Evolutionary conservation across 768 basidiomycete genomes (phyloP).

Genomic region (Rhizopogon vesiculosus): DNA sequence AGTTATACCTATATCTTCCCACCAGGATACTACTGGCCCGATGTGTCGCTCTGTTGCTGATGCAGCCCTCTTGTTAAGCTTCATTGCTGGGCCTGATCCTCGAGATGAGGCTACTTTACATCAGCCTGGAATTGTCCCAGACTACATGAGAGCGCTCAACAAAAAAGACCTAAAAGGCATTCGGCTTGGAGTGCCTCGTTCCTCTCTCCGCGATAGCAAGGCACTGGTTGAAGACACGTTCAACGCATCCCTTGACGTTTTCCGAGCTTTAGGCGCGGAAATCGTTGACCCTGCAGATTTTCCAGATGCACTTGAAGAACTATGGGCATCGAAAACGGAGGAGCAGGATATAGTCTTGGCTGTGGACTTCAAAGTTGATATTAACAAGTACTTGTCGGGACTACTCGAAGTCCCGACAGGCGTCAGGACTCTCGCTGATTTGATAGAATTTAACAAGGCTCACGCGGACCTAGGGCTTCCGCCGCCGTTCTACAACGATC

Average conservation of each 20-base stretch:
- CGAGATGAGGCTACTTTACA: slow-evolving; percentile 48
- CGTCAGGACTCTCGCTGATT: slow-evolving; percentile 47
- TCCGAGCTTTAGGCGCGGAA: slow-evolving; percentile 38
- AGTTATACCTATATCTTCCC: slow-evolving; percentile 54
- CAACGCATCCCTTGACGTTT: slow-evolving; percentile 31
- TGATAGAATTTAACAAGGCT: slow-evolving; percentile 49
- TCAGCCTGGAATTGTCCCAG: slow-evolving; percentile 47
- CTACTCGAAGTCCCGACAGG: slow-evolving; percentile 51
- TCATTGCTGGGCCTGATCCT: slow-evolving; percentile 50
- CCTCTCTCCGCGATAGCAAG: slow-evolving; percentile 19
- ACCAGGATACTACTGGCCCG: slow-evolving; percentile 59
- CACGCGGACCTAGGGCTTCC: slow-evolving; percentile 41
- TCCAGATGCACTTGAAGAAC: slow-evolving; percentile 35
- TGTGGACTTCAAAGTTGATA: slow-evolving; percentile 48
- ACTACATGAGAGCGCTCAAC: slow-evolving; percentile 51
- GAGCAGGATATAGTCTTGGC: slow-evolving; percentile 42
- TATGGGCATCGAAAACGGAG: slow-evolving; percentile 42
- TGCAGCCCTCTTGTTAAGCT: slow-evolving; percentile 46
- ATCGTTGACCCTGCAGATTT: slow-evolving; percentile 54
- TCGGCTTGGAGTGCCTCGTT: slow-evolving; percentile 50
- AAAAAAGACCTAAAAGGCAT: slow-evolving; percentile 43
- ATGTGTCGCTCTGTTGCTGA: slow-evolving; percentile 52
- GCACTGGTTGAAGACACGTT: slow-evolving; percentile 28
- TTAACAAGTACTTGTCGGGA: slow-evolving; percentile 36
- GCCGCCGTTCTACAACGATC: slow-evolving; percentile 23